These are phyloP conservation scores for Prunus mume DNA, from an alignment of 306 rosid genomes.

Conservation along the genomic window DNA sequence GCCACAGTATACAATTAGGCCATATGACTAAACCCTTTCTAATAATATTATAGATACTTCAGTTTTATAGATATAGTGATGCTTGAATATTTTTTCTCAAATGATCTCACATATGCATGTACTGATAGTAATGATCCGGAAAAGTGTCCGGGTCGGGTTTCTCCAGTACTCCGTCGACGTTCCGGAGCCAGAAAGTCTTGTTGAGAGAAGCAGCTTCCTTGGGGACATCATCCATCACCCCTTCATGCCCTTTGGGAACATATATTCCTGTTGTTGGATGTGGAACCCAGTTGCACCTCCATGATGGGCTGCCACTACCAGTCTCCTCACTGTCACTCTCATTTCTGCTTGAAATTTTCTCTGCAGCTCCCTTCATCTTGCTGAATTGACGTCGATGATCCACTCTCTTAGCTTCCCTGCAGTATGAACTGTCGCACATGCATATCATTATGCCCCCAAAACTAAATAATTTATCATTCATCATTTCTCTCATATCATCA, in stretches of 20 bases:
- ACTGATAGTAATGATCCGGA: conserved; percentile 2
- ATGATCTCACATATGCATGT: neutral
- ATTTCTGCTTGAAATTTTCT: neutral
- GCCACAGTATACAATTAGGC: neutral
- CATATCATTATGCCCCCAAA: neutral
- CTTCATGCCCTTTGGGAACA: conserved; percentile 67
- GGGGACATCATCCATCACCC: conserved; percentile 67
- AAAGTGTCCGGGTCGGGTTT: conserved; percentile 19
- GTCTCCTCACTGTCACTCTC: neutral
- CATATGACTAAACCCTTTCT: neutral
- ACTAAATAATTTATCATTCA: neutral
- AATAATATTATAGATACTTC: neutral
- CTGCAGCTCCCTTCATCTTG: conserved; percentile 19
- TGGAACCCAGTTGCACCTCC: conserved; percentile 50
- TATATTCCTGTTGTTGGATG: conserved; percentile 71
- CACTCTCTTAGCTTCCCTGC: conserved; percentile 29
- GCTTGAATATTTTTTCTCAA: neutral
- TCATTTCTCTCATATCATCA: too few species aligned
- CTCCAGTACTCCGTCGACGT: conserved; percentile 47
- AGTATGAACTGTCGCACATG: neutral
- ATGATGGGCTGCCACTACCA: conserved; percentile 10
- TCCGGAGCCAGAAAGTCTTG: conserved; percentile 56
- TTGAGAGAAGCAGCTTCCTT: conserved; percentile 45
- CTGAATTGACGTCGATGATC: conserved; percentile 11
- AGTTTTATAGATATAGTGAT: neutral